A percentile compares a stretch with the other conserved stretches of the same genome.
Evolutionary conservation across 768 basidiomycete species (phyloP).

Genomic region (Panellus pusillus): DNA sequence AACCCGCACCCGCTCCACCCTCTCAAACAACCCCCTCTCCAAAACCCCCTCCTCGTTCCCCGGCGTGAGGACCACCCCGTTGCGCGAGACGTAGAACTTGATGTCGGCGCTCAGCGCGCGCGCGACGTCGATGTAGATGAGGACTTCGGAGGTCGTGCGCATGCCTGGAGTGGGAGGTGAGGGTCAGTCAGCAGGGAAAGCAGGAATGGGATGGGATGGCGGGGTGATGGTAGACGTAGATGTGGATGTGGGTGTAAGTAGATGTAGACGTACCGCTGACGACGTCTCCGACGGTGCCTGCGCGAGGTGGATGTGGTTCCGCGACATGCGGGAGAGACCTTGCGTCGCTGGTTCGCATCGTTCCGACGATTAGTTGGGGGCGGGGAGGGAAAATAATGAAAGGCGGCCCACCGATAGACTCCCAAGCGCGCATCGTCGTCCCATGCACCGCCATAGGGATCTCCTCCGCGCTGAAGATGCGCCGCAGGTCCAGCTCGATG

Average conservation of each 20-base stretch:
- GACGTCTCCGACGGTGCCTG: slow-evolving; percentile 51
- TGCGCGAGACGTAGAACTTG: slow-evolving; percentile 58
- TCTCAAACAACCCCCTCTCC: slow-evolving; percentile 50
- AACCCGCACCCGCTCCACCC: slow-evolving; percentile 41
- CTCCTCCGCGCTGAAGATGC: slow-evolving; percentile 48
- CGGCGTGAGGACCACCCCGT: slow-evolving; percentile 69
- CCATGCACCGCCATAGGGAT: slow-evolving; percentile 60
- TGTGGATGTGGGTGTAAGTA: background rate
- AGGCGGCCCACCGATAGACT: slow-evolving; percentile 46
- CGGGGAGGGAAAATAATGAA: background rate
- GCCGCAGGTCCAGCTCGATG: slow-evolving; percentile 47
- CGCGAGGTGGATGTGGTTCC: slow-evolving; percentile 77
- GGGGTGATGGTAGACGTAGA: no score
- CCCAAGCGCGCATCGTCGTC: slow-evolving; percentile 56
- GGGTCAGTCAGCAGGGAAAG: no score
- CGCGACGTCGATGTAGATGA: slow-evolving; percentile 65
- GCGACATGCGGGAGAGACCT: slow-evolving; percentile 63
- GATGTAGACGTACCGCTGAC: slow-evolving; percentile 47
- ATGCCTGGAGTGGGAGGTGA: slow-evolving; percentile 30
- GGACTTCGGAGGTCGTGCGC: slow-evolving; percentile 57
- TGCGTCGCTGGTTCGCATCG: slow-evolving; percentile 38
- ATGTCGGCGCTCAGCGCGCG: slow-evolving; percentile 53
- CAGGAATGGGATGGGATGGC: no score
- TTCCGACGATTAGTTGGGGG: no score
- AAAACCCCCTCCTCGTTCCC: slow-evolving; percentile 60